Base-by-base conservation (phyloP, 768 basidiomycete genomes). In the Suillus bovinus region DNA sequence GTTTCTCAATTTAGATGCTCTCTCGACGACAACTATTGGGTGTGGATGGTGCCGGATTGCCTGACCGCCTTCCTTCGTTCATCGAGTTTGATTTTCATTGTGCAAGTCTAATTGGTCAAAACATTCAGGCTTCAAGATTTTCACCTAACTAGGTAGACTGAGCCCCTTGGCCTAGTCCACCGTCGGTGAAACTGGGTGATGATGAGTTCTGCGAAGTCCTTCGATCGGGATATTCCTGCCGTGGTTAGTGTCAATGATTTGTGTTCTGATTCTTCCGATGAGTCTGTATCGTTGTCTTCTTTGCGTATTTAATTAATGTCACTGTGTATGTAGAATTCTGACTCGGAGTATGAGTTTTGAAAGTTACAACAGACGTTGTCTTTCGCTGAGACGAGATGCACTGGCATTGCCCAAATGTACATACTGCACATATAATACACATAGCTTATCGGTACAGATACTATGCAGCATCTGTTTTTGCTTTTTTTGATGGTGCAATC, bases 401-500 rank as follows among this genome's bases (percentile, higher is more conserved):
- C 39, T 24, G 24, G 41, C 49, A 54, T 42, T 24, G 24, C 44
- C 65, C 65, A 46, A 68, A 69, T 49, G 24, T 69, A 68, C 64
- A 56, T 1, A 39, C 11, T 52, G 29, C 11, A 29, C 29, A 31
- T 17, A 50, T 11, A 20, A 31, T n/a, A n/a, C 8, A 17, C 29
- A 27, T 16, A 34, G 17, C 16, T 34, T 31, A 61, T 20, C 3
- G 11, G 7, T 46, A 62, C 36, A 31, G 24, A 29, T 50, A 47
- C 8, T 38, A 71, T 8, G 69, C 69, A 31, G 70, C 79, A 49
- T 80, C 81, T 3, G 72, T 74, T 67, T 80, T 83, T 34, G 67
- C 67, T 70, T 81, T 84, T 63, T 83, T 83, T 42, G 64, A 52
- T 1, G 68, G 63, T 41, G 72, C 69, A 46, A 83, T 74, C 14